phyloP scores from a whole-genome alignment of 257 asterid genomes.

The Gentiana straminea region DNA sequence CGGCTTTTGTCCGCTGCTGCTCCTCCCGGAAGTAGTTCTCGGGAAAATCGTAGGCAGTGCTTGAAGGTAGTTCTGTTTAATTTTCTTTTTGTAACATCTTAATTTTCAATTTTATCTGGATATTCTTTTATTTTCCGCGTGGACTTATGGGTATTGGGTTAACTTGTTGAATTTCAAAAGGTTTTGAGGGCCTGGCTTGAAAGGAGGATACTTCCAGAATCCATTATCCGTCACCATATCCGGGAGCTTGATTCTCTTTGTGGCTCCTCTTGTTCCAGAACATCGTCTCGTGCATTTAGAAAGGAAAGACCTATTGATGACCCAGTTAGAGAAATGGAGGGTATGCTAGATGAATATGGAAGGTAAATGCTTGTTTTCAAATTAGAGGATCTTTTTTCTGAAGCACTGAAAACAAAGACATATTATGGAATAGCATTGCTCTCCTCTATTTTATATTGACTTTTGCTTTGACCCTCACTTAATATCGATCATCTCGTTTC shows the following conservation, averaged over 20 bases:
- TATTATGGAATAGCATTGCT: neutral
- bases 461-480: constrained; percentile 7
- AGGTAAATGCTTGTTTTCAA: constrained; percentile 31
- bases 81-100: neutral
- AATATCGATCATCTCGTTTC: constrained; percentile 12
- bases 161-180: constrained; percentile 27
- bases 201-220: constrained; percentile 73
- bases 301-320: constrained; percentile 85
- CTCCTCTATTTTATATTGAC: constrained; percentile 1
- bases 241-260: constrained; percentile 74
- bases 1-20: constrained; percentile 83
- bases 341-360: constrained; percentile 90
- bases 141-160: neutral
- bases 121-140: constrained; percentile 2
- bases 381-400: neutral
- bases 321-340: constrained; percentile 88
- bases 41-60: constrained; percentile 81
- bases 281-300: constrained; percentile 46
- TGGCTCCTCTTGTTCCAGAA: constrained; percentile 46
- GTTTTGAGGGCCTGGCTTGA: constrained; percentile 95
- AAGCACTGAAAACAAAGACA: neutral
- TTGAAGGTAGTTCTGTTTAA: constrained; percentile 41
- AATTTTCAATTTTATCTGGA: neutral
- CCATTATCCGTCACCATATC: constrained; percentile 64
- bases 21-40: constrained; percentile 68